Conservation (phyloP, 257 asterid genomes). For the Scutellaria barbata region DNA sequence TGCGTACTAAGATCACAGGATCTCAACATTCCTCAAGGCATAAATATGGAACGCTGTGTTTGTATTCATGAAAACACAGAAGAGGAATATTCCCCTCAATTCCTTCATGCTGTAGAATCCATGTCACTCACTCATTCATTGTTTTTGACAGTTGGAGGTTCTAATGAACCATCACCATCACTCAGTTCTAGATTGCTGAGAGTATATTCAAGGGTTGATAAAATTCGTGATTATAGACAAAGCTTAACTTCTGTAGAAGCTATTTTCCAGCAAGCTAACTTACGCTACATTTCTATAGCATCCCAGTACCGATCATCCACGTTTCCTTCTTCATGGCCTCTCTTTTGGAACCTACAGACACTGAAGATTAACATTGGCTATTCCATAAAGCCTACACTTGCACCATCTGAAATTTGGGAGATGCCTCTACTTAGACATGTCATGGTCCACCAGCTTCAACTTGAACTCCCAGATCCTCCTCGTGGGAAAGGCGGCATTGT, state of each 20-base stretch:
- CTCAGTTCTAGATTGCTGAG: neutral
- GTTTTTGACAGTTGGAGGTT: neutral
- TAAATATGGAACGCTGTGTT: neutral
- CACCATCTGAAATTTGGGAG: too few relatives aligned
- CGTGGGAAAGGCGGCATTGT: neutral
- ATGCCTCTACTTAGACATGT: neutral
- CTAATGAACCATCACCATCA: neutral
- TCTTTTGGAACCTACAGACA: conserved; percentile 3
- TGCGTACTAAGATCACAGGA: too few relatives aligned
- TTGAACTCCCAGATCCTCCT: neutral
- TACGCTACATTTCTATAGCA: neutral
- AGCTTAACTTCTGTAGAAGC: neutral
- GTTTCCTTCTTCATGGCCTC: neutral
- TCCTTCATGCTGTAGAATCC: neutral
- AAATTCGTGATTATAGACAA: too few relatives aligned
- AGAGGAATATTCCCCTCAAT: neutral
- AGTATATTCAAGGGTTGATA: neutral
- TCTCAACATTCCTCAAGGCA: neutral
- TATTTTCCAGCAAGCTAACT: neutral
- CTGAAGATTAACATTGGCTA: neutral
- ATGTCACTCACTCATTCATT: neutral
- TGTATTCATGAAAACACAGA: neutral
- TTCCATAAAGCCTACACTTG: neutral
- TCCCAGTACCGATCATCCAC: neutral
- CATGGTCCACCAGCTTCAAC: neutral